Conservation (phyloP, 306 rosid genomes). For the Quercus robur region DNA sequence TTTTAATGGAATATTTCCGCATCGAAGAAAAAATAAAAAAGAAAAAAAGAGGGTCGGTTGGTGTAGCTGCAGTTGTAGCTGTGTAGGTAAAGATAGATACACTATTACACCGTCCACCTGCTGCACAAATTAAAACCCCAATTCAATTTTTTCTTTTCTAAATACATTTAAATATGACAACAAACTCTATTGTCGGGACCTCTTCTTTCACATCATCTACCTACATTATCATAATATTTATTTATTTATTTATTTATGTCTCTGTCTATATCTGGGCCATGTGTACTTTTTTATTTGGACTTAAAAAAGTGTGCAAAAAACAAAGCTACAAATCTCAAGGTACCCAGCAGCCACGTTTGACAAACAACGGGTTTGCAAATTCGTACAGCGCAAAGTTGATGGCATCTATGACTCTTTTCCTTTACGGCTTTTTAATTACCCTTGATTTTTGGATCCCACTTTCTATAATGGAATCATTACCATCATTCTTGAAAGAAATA, state of each 20-base stretch:
- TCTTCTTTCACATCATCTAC: background rate
- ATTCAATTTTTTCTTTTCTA: too few relatives aligned
- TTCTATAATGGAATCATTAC: background rate
- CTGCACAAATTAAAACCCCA: background rate
- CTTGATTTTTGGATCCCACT: background rate
- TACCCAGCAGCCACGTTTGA: background rate
- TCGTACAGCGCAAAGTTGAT: too few relatives aligned
- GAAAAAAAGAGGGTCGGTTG: too few relatives aligned
- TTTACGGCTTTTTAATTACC: background rate
- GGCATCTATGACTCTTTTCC: too few relatives aligned
- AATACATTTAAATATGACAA: background rate
- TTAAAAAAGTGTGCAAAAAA: background rate
- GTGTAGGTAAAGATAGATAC: background rate
- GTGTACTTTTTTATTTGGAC: background rate
- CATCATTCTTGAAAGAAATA: background rate
- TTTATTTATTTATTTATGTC: too few relatives aligned
- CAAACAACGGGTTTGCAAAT: too few relatives aligned
- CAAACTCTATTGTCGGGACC: conserved; percentile 10
- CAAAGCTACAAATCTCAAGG: background rate
- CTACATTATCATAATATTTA: too few relatives aligned
- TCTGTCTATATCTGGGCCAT: background rate
- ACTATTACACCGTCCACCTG: background rate
- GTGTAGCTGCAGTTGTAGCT: too few relatives aligned
- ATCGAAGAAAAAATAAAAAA: too few relatives aligned
- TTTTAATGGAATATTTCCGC: too few relatives aligned